Conservation (phyloP, 345 rosid genomes). For the Ceriops decandra region DNA sequence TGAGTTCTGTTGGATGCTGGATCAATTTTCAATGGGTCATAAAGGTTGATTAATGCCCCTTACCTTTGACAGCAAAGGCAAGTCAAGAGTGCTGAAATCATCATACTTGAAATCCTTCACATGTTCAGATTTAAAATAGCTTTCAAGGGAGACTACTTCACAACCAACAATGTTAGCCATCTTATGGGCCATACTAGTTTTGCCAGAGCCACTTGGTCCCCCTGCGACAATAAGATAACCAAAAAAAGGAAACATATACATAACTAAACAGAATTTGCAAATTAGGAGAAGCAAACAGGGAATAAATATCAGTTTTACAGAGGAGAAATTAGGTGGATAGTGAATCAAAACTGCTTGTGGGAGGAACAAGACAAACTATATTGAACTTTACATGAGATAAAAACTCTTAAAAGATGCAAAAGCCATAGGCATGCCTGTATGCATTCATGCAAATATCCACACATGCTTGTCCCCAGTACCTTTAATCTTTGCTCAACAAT, state of each 20-base stretch:
- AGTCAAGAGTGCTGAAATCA: constrained; percentile 84
- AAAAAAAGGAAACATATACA: not conserved
- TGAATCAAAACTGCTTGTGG: too few species aligned
- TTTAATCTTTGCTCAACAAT: too few species aligned
- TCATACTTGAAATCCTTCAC: constrained; percentile 88
- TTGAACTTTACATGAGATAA: too few species aligned
- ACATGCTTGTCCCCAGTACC: too few species aligned
- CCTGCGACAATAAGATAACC: constrained; percentile 45
- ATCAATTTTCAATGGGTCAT: too few species aligned
- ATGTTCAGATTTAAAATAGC: constrained; percentile 80
- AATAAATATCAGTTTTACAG: too few species aligned
- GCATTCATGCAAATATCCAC: too few species aligned
- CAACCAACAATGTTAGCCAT: constrained; percentile 99
- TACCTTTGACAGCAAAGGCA: constrained; percentile 89
- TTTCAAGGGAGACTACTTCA: constrained; percentile 98
- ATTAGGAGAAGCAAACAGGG: not conserved
- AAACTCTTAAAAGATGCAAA: too few species aligned
- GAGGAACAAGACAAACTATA: too few species aligned
- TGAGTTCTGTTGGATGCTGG: too few species aligned
- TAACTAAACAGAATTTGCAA: not conserved
- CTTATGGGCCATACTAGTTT: constrained; percentile 98
- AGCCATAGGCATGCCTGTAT: too few species aligned
- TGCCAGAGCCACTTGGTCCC: constrained; percentile 99
- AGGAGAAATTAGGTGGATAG: too few species aligned
- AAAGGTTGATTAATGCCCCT: constrained; percentile 1